Conservation (phyloP, 2,329 filamentous ascomycete species). For the Monosporascus sp. region DNA sequence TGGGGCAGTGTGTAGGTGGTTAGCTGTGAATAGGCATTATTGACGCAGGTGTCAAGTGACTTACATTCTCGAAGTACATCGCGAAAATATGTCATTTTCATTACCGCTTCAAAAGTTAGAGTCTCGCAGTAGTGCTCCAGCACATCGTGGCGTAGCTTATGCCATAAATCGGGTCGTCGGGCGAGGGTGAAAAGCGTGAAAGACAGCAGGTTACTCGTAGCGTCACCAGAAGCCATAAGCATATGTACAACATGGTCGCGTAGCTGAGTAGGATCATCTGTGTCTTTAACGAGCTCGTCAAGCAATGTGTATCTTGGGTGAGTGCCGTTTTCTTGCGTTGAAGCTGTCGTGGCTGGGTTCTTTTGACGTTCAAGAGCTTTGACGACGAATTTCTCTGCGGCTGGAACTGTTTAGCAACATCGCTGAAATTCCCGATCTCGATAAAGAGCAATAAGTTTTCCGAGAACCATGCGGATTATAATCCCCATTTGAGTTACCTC, state of each 20-base stretch:
- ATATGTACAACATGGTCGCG: conserved; percentile 40
- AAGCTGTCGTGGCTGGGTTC: conserved; percentile 1
- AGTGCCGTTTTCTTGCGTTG: background rate
- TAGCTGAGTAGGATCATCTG: conserved; percentile 34
- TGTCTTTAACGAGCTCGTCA: conserved; percentile 42
- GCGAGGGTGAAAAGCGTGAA: conserved; percentile 39
- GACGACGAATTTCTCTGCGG: conserved; percentile 15
- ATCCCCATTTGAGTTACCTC: no score
- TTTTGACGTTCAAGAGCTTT: conserved; percentile 13
- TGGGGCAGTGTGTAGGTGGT: no score
- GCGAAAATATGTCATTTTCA: conserved; percentile 34
- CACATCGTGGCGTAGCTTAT: conserved; percentile 41
- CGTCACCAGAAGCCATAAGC: conserved; percentile 40
- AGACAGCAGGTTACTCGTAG: conserved; percentile 39
- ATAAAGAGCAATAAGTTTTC: conserved; percentile 16
- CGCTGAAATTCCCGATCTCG: conserved; percentile 15
- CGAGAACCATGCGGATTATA: conserved; percentile 13
- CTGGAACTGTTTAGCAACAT: conserved; percentile 12
- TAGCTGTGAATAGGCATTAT: background rate
- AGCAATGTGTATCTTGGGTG: conserved; percentile 39
- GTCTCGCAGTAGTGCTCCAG: conserved; percentile 24
- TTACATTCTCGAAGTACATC: no score
- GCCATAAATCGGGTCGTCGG: conserved; percentile 34
- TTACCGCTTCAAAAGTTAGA: conserved; percentile 45
- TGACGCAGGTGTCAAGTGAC: no score